Conservation (phyloP, 441 rosid species). For the Erodium moschatum region DNA sequence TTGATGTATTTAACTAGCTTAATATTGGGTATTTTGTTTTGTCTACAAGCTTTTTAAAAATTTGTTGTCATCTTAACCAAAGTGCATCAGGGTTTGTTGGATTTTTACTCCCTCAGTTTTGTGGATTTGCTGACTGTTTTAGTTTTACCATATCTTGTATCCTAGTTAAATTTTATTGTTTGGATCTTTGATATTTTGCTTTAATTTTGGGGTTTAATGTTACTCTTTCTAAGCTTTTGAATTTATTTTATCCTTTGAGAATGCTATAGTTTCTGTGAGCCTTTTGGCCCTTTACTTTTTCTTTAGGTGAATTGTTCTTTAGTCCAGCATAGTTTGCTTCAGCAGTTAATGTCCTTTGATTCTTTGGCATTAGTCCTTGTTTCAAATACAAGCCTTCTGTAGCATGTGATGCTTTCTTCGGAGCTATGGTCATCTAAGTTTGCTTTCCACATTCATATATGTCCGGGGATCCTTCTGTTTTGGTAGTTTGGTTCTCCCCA, state of each 20-base stretch:
- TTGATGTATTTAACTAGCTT: neutral
- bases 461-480: conserved; percentile 9
- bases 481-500: conserved; percentile 8
- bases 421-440: conserved; percentile 14
- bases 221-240: neutral
- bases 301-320: conserved; percentile 21
- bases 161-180: neutral
- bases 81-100: neutral
- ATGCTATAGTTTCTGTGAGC: neutral
- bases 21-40: neutral
- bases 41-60: neutral
- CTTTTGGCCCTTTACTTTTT: neutral
- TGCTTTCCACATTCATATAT: conserved; percentile 20
- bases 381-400: conserved; percentile 9
- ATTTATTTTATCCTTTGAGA: neutral
- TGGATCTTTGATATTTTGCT: neutral
- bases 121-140: neutral
- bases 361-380: conserved; percentile 18
- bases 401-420: conserved; percentile 23
- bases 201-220: neutral
- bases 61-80: neutral
- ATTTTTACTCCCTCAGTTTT: neutral
- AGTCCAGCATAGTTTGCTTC: conserved; percentile 26
- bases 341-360: conserved; percentile 20
- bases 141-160: conserved; percentile 3